Base-by-base conservation (phyloP, 2,329 filamentous ascomycete species). In the Pseudopithomyces maydicus region DNA sequence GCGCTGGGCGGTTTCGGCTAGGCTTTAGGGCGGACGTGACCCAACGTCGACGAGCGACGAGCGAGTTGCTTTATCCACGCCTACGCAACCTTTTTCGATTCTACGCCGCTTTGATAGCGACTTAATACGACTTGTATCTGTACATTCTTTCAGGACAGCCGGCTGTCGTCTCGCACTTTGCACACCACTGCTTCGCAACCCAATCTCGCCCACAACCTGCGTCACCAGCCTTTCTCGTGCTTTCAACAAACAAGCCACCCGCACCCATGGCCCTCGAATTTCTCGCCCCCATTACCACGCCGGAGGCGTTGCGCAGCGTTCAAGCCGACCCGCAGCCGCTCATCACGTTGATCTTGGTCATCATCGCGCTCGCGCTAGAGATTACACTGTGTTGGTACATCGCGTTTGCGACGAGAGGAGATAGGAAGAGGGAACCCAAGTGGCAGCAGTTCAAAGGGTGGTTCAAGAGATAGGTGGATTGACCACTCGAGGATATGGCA, bases 281-380 rank as follows among this genome's bases (percentile, higher is more conserved):
- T 52, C 69, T 72, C 46, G 68, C 69, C 46, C 69, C 69, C 11
- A 70, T 72, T n/a, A 67, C 69, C 32, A 72, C 69, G 17, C 69
- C 69, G 3, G 59, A 66, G 22, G 69, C 69, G n/a, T 59, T 72
- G 36, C 69, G 69, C 52, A 70, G 67, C 29, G 68, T 72, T n/a
- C 62, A 72, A 55, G 68, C 68, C 32, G 69, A 93, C 73, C 89
- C 90, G 11, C 89, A 93, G 2, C 95, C 94, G 15, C 92, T 98
- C 67, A 85, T 97, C 65, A 89, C 89, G 17, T 96, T 92, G 0
- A 78, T 91, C 56, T 93, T 98, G 77, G 86, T 94, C 47, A 79
- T 97, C 55, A 83, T 87, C 58, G 91, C 92, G 44, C 82, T 97
- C 11, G 57, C 60, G 8, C 45, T 60, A 4, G 65, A 71, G 35